Base-by-base conservation (phyloP, 352 stramenopile species). In the Nothophytophthora sp. region DNA sequence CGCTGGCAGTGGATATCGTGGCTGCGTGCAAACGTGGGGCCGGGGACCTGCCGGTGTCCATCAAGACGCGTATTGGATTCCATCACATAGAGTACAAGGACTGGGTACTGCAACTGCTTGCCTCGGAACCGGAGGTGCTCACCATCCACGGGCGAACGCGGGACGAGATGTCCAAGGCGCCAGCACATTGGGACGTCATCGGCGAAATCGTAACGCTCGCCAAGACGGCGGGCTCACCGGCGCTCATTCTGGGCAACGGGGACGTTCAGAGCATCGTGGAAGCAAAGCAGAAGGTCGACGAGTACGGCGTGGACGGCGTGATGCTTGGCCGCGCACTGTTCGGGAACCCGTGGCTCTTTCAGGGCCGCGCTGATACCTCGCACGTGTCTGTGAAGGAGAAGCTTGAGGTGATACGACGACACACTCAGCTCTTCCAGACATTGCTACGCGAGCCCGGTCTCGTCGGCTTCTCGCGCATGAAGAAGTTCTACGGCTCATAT, bases 51-150 rank as follows among this genome's bases (percentile, higher is more conserved):
- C 83, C 83, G 0, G 81, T 93, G 37, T 83, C 74, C 13, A 63
- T 93, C 32, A 93, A 93, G 60, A 93, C 83, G 6, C 83, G 83
- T 24, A 86, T 93, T 28, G 83, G 83, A 9, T 90, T 92, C 57
- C 57, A 86, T 55, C 32, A 70, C 24, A 90, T 93, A 49, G 81
- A 88, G 36, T 92, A 90, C 63, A 61, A 73, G 20, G 79, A 92
- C 67, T 94, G 83, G 83, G 63, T 94, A 33, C 41, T 82, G 37
- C 60, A 71, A 32, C 55, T 93, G n/a, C 36, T 93, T 9, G 72
- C 63, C n/a, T 86, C 70, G 0, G 76, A 89, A 23, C 72, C 75
- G 4, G 81, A 88, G 33, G 83, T 86, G 29, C 61, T 94, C 19
- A 94, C 81, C 33, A 73, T 94, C 41, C 83, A 92, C 53, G 83